Evolutionary conservation across 352 stramenopile genomes (phyloP).

Genomic region (Sclerospora graminicola): DNA sequence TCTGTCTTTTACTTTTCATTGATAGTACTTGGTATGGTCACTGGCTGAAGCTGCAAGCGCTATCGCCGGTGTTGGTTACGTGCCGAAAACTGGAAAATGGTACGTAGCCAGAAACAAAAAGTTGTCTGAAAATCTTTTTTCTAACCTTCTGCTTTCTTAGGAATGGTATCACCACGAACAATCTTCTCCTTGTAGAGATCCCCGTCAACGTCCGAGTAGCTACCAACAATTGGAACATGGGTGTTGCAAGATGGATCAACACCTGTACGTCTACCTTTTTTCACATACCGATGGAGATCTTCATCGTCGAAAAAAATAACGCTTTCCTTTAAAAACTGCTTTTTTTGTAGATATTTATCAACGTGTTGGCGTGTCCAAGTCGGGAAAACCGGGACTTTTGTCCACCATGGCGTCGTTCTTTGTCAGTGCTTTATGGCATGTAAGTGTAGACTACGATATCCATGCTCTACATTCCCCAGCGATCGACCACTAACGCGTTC

Average conservation of each 20-base stretch:
- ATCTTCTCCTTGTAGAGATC: constrained; percentile 75
- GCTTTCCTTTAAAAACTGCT: no score
- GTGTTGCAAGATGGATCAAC: constrained; percentile 79
- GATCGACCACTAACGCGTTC: constrained; percentile 4
- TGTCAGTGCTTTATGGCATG: constrained; percentile 78
- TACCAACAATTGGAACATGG: constrained; percentile 87
- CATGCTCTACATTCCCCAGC: not conserved
- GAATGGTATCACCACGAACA: constrained; percentile 83
- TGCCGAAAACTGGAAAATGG: constrained; percentile 68
- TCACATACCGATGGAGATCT: no score
- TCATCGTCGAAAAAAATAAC: no score
- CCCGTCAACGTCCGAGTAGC: constrained; percentile 79
- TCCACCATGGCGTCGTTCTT: constrained; percentile 78
- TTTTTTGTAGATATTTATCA: constrained; percentile 69
- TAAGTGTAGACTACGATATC: constrained; percentile 17
- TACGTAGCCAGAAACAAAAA: constrained; percentile 6
- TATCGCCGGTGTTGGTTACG: constrained; percentile 69
- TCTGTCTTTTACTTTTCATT: not conserved
- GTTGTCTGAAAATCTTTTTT: not conserved
- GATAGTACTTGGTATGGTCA: constrained; percentile 82
- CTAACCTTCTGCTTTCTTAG: constrained; percentile 9
- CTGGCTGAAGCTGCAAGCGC: constrained; percentile 65
- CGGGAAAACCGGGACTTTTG: constrained; percentile 51
- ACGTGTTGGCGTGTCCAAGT: constrained; percentile 70
- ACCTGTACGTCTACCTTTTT: constrained; percentile 38